Evolutionary conservation across 2,329 filamentous ascomycete genomes (phyloP).

Genomic region (Xylaria sp.): DNA sequence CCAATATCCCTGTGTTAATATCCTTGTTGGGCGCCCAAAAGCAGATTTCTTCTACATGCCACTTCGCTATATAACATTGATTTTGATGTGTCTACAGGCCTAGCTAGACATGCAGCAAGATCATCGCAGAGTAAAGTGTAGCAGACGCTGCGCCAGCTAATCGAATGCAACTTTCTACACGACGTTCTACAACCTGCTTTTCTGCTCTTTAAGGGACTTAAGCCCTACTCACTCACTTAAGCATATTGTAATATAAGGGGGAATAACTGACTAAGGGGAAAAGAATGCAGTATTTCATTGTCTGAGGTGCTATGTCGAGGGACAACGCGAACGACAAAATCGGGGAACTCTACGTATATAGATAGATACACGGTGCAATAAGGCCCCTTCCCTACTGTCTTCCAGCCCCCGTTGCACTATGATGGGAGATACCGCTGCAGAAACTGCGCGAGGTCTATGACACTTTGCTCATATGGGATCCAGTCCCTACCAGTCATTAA

Average conservation of each 20-base stretch:
- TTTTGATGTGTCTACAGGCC: background rate
- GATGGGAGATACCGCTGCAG: conserved; percentile 38
- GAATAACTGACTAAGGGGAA: too few species aligned
- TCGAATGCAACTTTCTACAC: too few species aligned
- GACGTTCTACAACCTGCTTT: too few species aligned
- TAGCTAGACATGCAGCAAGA: background rate
- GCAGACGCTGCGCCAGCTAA: too few species aligned
- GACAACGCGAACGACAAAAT: too few species aligned
- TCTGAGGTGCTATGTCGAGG: too few species aligned
- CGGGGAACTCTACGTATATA: too few species aligned
- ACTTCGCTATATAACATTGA: background rate
- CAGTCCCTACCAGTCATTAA: conserved; percentile 48
- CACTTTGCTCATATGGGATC: conserved; percentile 49
- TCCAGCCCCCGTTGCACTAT: background rate
- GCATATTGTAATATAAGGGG: too few species aligned
- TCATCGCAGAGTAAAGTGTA: background rate
- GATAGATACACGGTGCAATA: background rate
- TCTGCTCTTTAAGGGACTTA: too few species aligned
- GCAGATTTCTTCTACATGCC: background rate
- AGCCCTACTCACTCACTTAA: too few species aligned
- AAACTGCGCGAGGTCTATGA: conserved; percentile 40
- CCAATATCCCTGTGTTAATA: background rate
- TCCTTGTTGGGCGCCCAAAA: background rate
- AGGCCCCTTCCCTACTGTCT: too few species aligned
- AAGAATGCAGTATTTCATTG: too few species aligned